A percentile compares a stretch with the other conserved stretches of the same genome.
Evolutionary conservation across 1,139 yeast genomes (phyloP).

Genomic region (Lipomyces yarrowii): DNA sequence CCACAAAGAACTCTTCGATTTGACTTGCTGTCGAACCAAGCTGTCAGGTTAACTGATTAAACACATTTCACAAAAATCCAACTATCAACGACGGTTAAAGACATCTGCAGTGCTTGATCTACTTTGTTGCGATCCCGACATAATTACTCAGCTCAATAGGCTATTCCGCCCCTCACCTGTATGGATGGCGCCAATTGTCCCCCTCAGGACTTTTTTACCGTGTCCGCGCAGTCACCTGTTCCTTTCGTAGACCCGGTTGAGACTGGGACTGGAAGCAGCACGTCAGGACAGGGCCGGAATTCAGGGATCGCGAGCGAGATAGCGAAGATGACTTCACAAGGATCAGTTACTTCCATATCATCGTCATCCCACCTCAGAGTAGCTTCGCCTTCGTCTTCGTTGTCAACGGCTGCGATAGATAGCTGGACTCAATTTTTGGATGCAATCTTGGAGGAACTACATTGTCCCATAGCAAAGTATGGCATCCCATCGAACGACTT

Average conservation of each 20-base stretch:
- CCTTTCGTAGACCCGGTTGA: neutral
- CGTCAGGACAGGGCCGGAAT: neutral
- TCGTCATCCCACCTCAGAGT: neutral
- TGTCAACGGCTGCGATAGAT: conserved; percentile 22
- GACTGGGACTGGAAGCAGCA: neutral
- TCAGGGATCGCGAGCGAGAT: neutral
- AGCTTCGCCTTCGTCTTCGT: conserved; percentile 12
- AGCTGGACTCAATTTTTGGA: conserved; percentile 40
- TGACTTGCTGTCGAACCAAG: too few relatives aligned
- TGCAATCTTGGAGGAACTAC: conserved; percentile 36
- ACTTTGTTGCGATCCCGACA: neutral
- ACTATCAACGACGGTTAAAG: neutral
- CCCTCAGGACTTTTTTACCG: neutral
- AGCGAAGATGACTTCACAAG: neutral
- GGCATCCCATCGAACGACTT: conserved; percentile 36
- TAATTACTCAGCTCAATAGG: neutral
- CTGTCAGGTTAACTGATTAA: neutral
- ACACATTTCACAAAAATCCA: neutral
- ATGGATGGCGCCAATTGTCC: neutral
- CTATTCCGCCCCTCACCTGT: neutral
- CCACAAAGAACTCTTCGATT: too few relatives aligned
- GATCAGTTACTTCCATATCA: neutral
- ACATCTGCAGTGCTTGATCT: neutral
- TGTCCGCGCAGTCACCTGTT: neutral
- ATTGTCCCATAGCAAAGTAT: conserved; percentile 46